A percentile compares a stretch with the other conserved stretches of the same genome.
Evolutionary conservation across 164 flowering plant genomes (phyloP).

Genomic region (Liriodendron chinense): DNA sequence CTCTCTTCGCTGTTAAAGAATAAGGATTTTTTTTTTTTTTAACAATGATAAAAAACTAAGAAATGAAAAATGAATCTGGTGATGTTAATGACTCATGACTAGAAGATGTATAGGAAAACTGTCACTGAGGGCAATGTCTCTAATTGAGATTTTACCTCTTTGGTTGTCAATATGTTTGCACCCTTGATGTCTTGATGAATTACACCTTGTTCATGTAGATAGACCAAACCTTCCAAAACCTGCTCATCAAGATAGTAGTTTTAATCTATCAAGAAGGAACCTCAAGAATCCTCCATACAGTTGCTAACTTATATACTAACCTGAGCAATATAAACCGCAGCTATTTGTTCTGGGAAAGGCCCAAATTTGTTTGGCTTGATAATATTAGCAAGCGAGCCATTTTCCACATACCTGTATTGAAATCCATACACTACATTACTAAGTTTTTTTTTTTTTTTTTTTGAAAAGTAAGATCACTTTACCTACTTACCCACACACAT

Average conservation of each 20-base stretch:
- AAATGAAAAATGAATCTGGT: too few species aligned
- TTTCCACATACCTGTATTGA: constrained; percentile 84
- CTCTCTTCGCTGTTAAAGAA: too few species aligned
- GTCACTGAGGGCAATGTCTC: too few species aligned
- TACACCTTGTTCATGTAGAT: constrained; percentile 98
- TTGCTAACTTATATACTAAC: constrained; percentile 29
- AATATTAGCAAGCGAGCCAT: constrained; percentile 98
- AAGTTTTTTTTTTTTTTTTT: too few species aligned
- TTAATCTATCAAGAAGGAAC: background rate
- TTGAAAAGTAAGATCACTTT: background rate
- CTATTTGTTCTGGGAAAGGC: constrained; percentile 94
- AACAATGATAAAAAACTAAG: too few species aligned
- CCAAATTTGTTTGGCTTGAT: constrained; percentile 99
- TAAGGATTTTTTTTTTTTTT: too few species aligned
- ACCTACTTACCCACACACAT: too few species aligned
- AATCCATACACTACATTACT: constrained; percentile 2
- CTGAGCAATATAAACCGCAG: constrained; percentile 97
- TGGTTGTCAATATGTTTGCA: constrained; percentile 95
- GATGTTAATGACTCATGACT: too few species aligned
- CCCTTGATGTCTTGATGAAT: constrained; percentile 99
- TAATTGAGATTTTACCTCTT: constrained; percentile 61
- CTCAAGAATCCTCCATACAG: background rate
- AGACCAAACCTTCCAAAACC: constrained; percentile 98
- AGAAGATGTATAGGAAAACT: too few species aligned
- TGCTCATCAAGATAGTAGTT: constrained; percentile 16